Conservation (phyloP, 169 alveolate species). For the Cryptosporidium tyzzeri region DNA sequence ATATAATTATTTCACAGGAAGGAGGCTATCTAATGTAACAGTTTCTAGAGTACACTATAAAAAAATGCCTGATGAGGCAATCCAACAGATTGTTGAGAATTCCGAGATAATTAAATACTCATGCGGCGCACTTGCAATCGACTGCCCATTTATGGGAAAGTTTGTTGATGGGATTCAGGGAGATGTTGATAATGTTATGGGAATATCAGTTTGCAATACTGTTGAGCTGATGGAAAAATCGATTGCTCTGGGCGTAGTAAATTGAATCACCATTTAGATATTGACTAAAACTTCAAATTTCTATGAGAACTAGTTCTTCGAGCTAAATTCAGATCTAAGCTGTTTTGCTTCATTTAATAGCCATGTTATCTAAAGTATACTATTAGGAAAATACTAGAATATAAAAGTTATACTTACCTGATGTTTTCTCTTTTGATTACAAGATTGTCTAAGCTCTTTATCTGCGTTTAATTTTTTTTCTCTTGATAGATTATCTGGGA, state of each 20-base stretch:
- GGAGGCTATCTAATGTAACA: conserved; percentile 1
- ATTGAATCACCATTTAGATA: neutral
- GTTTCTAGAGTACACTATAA: conserved; percentile 52
- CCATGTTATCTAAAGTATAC: conserved; percentile 48
- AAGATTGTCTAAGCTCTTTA: conserved; percentile 31
- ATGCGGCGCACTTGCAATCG: conserved; percentile 71
- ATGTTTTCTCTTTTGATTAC: conserved; percentile 67
- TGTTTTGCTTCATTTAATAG: conserved; percentile 56
- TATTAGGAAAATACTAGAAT: neutral
- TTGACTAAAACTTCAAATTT: neutral
- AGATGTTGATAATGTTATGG: conserved; percentile 40
- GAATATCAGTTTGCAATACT: conserved; percentile 38
- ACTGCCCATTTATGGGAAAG: conserved; percentile 47
- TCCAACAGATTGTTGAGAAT: conserved; percentile 1
- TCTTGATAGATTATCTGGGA: neutral
- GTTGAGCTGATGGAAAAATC: conserved; percentile 38
- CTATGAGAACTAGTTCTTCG: neutral
- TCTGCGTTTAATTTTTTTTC: neutral
- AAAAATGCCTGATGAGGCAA: conserved; percentile 25
- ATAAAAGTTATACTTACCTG: conserved; percentile 38
- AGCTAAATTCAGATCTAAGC: neutral
- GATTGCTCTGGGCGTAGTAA: neutral
- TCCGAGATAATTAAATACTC: conserved; percentile 59
- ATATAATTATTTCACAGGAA: conserved; percentile 36
- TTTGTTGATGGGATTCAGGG: conserved; percentile 58